Conservation (phyloP, 805 yeast genomes). For the Metschnikowia colocasiae region DNA sequence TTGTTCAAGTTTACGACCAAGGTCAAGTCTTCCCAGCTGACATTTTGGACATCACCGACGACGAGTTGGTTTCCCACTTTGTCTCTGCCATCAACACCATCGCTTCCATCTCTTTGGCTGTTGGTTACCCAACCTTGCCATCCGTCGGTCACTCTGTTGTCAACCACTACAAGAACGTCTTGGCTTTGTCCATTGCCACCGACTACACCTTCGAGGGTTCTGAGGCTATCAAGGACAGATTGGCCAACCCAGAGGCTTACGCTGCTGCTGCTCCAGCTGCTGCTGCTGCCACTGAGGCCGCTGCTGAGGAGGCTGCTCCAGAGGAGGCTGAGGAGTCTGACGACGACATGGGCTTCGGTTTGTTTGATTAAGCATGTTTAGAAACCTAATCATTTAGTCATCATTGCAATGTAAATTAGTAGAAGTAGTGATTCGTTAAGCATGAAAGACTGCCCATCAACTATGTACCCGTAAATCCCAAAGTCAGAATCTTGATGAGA, state of each 20-base stretch:
- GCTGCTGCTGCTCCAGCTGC: slow-evolving; percentile 99
- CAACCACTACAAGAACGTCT: slow-evolving; percentile 98
- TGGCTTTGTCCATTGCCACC: slow-evolving; percentile 96
- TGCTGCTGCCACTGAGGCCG: slow-evolving; percentile 61
- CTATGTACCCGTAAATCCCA: no score
- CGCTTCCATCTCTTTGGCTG: slow-evolving; percentile 94
- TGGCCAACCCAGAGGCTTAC: slow-evolving; percentile 99
- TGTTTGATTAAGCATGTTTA: slow-evolving; percentile 74
- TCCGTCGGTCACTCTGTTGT: slow-evolving; percentile 98
- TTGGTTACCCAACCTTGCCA: slow-evolving; percentile 99
- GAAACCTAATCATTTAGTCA: slow-evolving; percentile 2
- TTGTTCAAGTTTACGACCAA: slow-evolving; percentile 95
- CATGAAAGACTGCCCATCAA: no score
- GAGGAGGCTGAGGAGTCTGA: slow-evolving; percentile 65
- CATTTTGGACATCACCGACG: slow-evolving; percentile 98
- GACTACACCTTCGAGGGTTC: slow-evolving; percentile 99
- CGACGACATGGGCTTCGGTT: slow-evolving; percentile 98
- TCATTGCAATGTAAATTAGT: not conserved
- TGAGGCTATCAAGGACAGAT: slow-evolving; percentile 98
- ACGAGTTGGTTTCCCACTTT: slow-evolving; percentile 89
- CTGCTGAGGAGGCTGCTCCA: slow-evolving; percentile 67
- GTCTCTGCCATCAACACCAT: slow-evolving; percentile 88
- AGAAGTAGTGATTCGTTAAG: no score
- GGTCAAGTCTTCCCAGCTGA: slow-evolving; percentile 97
- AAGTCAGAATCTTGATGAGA: no score